These are phyloP conservation scores for Amanita phalloides DNA, from an alignment of 768 basidiomycete species.

Conservation along the genomic window DNA sequence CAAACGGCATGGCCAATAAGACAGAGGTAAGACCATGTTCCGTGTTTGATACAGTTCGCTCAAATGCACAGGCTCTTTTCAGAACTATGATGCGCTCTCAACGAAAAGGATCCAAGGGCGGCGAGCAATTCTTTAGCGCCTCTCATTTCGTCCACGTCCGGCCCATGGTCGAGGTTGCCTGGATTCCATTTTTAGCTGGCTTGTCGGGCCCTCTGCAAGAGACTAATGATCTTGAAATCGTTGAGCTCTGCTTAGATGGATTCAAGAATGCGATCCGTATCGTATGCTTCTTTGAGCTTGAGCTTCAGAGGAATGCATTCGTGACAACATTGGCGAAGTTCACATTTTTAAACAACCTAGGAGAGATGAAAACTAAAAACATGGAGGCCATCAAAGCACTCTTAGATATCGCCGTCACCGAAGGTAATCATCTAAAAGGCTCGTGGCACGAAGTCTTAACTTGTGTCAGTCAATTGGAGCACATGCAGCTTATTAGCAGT, in stretches of 20 bases:
- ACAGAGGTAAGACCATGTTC: conserved; percentile 57
- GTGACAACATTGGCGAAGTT: conserved; percentile 95
- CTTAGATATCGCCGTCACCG: conserved; percentile 90
- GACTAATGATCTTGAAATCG: conserved; percentile 87
- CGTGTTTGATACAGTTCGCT: conserved; percentile 6
- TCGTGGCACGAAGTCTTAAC: conserved; percentile 95
- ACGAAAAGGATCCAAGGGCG: conserved; percentile 65
- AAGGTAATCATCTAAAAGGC: conserved; percentile 91
- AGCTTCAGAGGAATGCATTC: conserved; percentile 96
- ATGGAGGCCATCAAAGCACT: conserved; percentile 98
- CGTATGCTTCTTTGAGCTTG: conserved; percentile 94
- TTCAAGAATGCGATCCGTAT: conserved; percentile 97
- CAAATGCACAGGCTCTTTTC: conserved; percentile 63
- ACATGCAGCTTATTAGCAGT: conserved; percentile 94
- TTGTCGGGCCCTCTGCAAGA: conserved; percentile 92
- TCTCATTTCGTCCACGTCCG: conserved; percentile 93
- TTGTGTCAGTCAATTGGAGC: conserved; percentile 96
- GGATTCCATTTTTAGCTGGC: conserved; percentile 97
- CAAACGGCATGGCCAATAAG: conserved; percentile 92
- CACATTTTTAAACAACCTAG: conserved; percentile 94
- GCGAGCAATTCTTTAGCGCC: conserved; percentile 92
- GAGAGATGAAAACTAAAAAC: conserved; percentile 99
- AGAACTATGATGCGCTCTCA: conserved; percentile 87
- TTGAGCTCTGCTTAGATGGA: conserved; percentile 88
- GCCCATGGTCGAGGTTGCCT: conserved; percentile 99